Base-by-base conservation (phyloP, 768 basidiomycete genomes). In the Macrolepiota albuminosa region DNA sequence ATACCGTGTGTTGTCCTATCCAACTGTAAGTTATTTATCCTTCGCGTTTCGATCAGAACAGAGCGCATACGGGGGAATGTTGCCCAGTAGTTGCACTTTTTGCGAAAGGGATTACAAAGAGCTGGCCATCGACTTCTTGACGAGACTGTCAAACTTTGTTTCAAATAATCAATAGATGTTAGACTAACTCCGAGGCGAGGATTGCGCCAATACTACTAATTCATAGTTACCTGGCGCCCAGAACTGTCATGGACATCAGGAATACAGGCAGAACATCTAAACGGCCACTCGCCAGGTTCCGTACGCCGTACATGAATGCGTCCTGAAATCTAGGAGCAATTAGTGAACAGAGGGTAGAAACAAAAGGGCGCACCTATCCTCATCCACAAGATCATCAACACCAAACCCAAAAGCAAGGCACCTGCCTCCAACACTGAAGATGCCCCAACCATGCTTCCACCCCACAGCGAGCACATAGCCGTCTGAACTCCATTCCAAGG, bases 201-300 rank as follows among this genome's bases (percentile, higher is more conserved):
- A 72, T 10, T 78, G 78, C 37, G 91, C 85, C 43, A 96, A 78
- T 29, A 89, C 80, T 58, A 96, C 77, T 7, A 98, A 79, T 66
- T 98, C 95, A 53, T 91, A 88, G 72, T 96, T 96, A 16, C 95
- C 95, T 3, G 91, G 90, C 1, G 84, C 85, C 96, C 96, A 98
- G 67, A 97, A 95, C 95, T 96, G 39, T 10, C 63, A 48, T 56
- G 7, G 16, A 14, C 54, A 43, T 47, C 14, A 57, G 40, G 42
- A 40, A 52, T n/a, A 55, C 6, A 37, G 29, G 40, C 8, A 14
- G 24, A 24, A 26, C 31, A 34, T n/a, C 5, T 4, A 21, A n/a
- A 18, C 31, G n/a, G 6, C 24, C 14, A 72, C 85, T 73, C 66
- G 94, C 95, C 72, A 96, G 70, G 66, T 83, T 76, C 52, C 75